Evolutionary conservation across 495 filamentous ascomycete species (phyloP).

Genomic region (Penicillium waksmanii): DNA sequence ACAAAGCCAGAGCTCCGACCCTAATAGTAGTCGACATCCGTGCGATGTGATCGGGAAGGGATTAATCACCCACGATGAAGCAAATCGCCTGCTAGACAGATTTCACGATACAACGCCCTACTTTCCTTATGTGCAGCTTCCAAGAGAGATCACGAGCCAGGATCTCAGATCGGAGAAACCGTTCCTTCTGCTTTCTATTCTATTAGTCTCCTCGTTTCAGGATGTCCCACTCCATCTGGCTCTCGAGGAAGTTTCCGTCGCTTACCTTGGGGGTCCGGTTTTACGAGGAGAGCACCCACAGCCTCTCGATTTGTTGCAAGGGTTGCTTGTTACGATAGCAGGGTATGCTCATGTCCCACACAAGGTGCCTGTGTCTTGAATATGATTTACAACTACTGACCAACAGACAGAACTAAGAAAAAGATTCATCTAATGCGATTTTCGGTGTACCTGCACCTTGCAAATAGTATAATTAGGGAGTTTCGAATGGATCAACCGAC

Average conservation of each 20-base stretch:
- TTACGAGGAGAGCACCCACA: constrained; percentile 12
- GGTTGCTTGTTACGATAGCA: constrained; percentile 16
- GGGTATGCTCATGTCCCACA: constrained; percentile 16
- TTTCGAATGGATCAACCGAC: constrained; percentile 16
- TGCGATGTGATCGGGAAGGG: constrained; percentile 25
- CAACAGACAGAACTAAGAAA: constrained; percentile 16
- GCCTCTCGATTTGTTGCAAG: constrained; percentile 17
- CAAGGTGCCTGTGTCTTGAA: constrained; percentile 5
- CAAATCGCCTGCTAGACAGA: constrained; percentile 14
- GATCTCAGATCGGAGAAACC: constrained; percentile 24
- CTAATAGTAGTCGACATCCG: constrained; percentile 5
- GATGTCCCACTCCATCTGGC: constrained; percentile 14
- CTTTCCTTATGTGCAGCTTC: constrained; percentile 22
- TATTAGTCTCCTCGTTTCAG: constrained; percentile 17
- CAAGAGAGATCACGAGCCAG: constrained; percentile 14
- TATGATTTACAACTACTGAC: constrained; percentile 7
- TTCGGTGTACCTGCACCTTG: constrained; percentile 16
- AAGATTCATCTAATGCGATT: constrained; percentile 18
- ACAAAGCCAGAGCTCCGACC: constrained; percentile 9
- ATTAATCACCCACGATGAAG: constrained; percentile 16
- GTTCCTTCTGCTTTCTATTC: constrained; percentile 23
- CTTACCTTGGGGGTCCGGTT: constrained; percentile 13
- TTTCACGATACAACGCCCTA: constrained; percentile 14
- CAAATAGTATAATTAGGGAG: constrained; percentile 15
- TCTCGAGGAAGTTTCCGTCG: constrained; percentile 19